Conservation (phyloP, 768 basidiomycete species). For the Russula olivacea region DNA sequence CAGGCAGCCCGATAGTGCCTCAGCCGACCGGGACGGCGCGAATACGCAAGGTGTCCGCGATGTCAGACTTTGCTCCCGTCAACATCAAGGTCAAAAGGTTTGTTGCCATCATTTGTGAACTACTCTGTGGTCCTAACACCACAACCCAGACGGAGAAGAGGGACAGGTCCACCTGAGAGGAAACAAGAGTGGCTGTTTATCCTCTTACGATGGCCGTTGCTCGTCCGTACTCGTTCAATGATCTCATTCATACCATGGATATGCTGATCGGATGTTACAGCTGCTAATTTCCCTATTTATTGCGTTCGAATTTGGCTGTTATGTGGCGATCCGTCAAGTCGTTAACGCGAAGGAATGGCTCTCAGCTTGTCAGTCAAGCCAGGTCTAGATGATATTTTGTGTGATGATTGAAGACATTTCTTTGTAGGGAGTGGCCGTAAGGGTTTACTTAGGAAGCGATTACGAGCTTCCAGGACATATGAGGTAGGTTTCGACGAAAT, state of each 20-base stretch:
- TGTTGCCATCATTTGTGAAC: constrained; percentile 15
- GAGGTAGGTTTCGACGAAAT: constrained; percentile 41
- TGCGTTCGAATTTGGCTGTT: constrained; percentile 74
- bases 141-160: constrained; percentile 35
- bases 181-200: constrained; percentile 71
- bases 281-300: constrained; percentile 81
- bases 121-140: neutral
- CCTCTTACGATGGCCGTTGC: constrained; percentile 78
- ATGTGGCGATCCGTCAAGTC: constrained; percentile 82
- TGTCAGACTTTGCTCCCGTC: constrained; percentile 87
- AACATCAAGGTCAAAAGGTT: constrained; percentile 78
- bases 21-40: constrained; percentile 36
- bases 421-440: constrained; percentile 76
- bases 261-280: constrained; percentile 38
- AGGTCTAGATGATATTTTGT: neutral
- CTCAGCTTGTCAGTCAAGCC: constrained; percentile 60
- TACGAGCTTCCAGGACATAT: constrained; percentile 72
- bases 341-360: constrained; percentile 95
- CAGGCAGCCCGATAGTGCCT: constrained; percentile 26
- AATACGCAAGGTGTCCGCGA: constrained; percentile 72
- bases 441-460: constrained; percentile 63
- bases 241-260: neutral
- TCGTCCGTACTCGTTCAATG: constrained; percentile 43
- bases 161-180: constrained; percentile 33
- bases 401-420: constrained; percentile 2